Conservation (phyloP, 108 stramenopile species). For the Skeletonema costatum region DNA sequence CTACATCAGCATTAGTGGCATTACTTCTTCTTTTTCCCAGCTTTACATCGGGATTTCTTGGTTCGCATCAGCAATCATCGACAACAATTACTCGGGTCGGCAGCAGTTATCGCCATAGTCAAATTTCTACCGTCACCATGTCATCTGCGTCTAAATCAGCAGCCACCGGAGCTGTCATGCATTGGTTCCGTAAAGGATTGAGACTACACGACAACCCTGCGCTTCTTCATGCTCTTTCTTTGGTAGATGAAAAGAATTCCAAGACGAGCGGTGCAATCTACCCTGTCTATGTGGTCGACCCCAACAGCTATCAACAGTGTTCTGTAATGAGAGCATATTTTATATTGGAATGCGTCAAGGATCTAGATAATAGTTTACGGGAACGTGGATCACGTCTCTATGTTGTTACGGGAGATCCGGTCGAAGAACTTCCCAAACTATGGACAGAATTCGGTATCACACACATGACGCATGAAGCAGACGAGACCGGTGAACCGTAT, state of each 20-base stretch:
- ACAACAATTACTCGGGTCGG: not conserved
- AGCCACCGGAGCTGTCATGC: slow-evolving; percentile 41
- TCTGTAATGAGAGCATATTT: slow-evolving; percentile 81
- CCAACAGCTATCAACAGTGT: slow-evolving; percentile 73
- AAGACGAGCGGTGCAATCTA: slow-evolving; percentile 22
- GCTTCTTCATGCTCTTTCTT: slow-evolving; percentile 57
- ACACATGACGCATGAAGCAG: slow-evolving; percentile 69
- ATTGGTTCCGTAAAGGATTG: slow-evolving; percentile 96
- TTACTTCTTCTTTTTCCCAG: slow-evolving; percentile 2
- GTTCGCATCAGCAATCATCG: not conserved
- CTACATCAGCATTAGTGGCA: not conserved
- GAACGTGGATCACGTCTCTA: slow-evolving; percentile 64
- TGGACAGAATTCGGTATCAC: slow-evolving; percentile 64
- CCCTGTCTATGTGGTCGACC: slow-evolving; percentile 85
- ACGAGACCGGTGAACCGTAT: slow-evolving; percentile 72
- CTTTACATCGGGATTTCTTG: slow-evolving; percentile 9
- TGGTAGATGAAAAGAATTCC: slow-evolving; percentile 3
- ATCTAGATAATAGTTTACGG: slow-evolving; percentile 75
- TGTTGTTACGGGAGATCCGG: slow-evolving; percentile 82
- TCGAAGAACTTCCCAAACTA: slow-evolving; percentile 65
- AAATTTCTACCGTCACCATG: slow-evolving; percentile 5
- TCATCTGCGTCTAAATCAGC: not conserved
- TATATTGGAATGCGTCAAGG: slow-evolving; percentile 79
- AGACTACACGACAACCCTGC: slow-evolving; percentile 94
- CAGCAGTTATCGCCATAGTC: not conserved